Percentiles rank a stretch among this genome's conserved stretches.
Conservation (phyloP, 108 stramenopile species). For the Phaeodactylum tricornutum region DNA sequence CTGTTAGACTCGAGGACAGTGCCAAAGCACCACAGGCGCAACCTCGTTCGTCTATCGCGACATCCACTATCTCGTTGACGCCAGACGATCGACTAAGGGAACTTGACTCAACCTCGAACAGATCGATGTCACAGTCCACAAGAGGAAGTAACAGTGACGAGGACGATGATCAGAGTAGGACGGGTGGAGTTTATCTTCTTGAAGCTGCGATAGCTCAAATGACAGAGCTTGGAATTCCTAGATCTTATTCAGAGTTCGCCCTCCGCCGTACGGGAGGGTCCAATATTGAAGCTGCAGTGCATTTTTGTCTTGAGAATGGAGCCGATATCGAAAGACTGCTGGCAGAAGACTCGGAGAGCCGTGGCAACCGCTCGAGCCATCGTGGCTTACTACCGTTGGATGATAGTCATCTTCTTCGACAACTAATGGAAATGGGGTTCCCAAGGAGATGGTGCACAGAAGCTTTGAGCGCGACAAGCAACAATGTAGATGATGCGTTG, state of each 20-base stretch:
- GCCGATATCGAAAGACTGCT: conserved; percentile 90
- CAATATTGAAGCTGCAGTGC: conserved; percentile 91
- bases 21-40: too few species aligned
- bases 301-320: conserved; percentile 90
- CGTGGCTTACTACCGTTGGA: conserved; percentile 15
- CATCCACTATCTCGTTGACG: too few species aligned
- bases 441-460: conserved; percentile 88
- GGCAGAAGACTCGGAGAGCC: conserved; percentile 56
- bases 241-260: conserved; percentile 81
- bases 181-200: conserved; percentile 27
- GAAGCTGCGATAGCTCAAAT: conserved; percentile 84
- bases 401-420: conserved; percentile 58
- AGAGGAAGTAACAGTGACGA: conserved; percentile 20
- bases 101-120: neutral
- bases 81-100: neutral
- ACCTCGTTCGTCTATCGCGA: too few species aligned
- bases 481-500: conserved; percentile 91
- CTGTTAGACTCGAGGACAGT: too few species aligned
- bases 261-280: conserved; percentile 77
- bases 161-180: conserved; percentile 11
- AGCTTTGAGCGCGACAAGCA: conserved; percentile 82
- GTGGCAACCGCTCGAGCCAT: conserved; percentile 16
- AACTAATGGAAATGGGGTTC: conserved; percentile 96
- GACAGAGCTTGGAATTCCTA: conserved; percentile 77
- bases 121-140: conserved; percentile 17